Evolutionary conservation across 2,329 filamentous ascomycete species (phyloP).

Genomic region (Bipolaris victoriae): DNA sequence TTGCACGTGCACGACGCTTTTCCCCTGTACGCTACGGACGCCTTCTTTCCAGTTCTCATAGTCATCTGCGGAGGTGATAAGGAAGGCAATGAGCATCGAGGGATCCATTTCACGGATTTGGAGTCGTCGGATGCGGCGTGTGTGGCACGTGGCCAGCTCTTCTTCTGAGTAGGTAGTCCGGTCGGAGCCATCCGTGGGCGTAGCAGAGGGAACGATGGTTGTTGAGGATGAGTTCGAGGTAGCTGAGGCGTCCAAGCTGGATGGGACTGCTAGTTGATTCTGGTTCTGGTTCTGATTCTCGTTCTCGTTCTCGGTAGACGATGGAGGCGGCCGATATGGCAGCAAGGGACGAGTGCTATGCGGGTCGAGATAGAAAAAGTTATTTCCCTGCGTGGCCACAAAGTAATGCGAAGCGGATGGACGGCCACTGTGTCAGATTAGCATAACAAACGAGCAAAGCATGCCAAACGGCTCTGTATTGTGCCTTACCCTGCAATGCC

Average conservation of each 20-base stretch:
- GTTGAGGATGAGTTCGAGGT: slow-evolving; percentile 26
- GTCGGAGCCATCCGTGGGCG: neutral
- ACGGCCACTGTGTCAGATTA: slow-evolving; percentile 68
- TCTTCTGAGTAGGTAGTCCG: slow-evolving; percentile 66
- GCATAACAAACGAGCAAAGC: neutral
- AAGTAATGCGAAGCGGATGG: slow-evolving; percentile 89
- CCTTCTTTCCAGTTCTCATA: slow-evolving; percentile 81
- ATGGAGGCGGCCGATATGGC: slow-evolving; percentile 57
- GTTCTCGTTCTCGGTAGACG: neutral
- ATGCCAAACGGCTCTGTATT: neutral
- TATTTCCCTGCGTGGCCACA: slow-evolving; percentile 72
- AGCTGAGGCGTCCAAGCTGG: slow-evolving; percentile 18
- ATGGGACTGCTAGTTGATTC: neutral
- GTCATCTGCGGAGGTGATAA: slow-evolving; percentile 81
- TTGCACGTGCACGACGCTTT: slow-evolving; percentile 83
- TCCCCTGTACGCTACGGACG: slow-evolving; percentile 73
- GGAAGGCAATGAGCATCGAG: slow-evolving; percentile 94
- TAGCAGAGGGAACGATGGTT: slow-evolving; percentile 27
- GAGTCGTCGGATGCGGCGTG: slow-evolving; percentile 78
- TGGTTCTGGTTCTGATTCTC: neutral
- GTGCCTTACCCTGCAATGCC: slow-evolving; percentile 84
- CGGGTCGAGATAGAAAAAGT: slow-evolving; percentile 94
- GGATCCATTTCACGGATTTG: slow-evolving; percentile 94
- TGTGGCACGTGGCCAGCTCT: slow-evolving; percentile 86
- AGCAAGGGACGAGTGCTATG: slow-evolving; percentile 82